A percentile compares a stretch with the other conserved stretches of the same genome.
These are phyloP conservation scores for Boechera stricta DNA, from an alignment of 345 rosid species.

Conservation along the genomic window DNA sequence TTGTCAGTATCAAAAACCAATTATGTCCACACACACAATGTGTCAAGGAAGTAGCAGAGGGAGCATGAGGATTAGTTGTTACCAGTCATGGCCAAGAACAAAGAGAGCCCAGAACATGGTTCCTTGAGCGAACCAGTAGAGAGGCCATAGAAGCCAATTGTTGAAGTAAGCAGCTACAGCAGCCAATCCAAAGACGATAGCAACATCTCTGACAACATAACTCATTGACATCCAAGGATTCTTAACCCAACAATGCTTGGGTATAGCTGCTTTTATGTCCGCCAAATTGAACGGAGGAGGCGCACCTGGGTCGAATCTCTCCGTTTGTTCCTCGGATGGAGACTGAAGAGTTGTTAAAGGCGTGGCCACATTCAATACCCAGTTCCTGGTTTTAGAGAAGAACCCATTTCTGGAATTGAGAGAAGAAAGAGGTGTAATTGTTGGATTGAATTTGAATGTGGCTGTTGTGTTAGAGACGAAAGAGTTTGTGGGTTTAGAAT, in stretches of 20 bases:
- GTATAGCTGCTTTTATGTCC: slow-evolving; percentile 74
- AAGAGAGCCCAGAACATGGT: slow-evolving; percentile 96
- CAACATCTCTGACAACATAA: slow-evolving; percentile 73
- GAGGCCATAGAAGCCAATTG: slow-evolving; percentile 77
- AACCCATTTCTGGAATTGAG: slow-evolving; percentile 28
- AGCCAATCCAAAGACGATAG: slow-evolving; percentile 68
- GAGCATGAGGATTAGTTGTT: background rate
- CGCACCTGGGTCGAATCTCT: slow-evolving; percentile 51
- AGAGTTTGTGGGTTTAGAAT: slow-evolving; percentile 48
- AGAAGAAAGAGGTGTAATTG: slow-evolving; percentile 32
- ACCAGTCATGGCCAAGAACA: slow-evolving; percentile 93
- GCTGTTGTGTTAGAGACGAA: slow-evolving; percentile 29
- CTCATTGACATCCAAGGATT: slow-evolving; percentile 75
- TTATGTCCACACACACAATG: background rate
- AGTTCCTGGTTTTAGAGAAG: slow-evolving; percentile 32
- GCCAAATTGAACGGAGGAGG: slow-evolving; percentile 73
- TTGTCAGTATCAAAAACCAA: slow-evolving; percentile 8
- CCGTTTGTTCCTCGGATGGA: slow-evolving; percentile 24
- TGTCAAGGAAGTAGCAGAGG: background rate
- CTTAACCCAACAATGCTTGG: slow-evolving; percentile 88
- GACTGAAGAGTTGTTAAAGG: slow-evolving; percentile 40
- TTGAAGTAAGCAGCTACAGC: slow-evolving; percentile 63
- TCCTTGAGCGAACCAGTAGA: slow-evolving; percentile 85
- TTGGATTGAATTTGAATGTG: slow-evolving; percentile 30
- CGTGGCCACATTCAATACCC: slow-evolving; percentile 58